Conservation (phyloP, 2,329 filamentous ascomycete species). For the Diaporthe ilicicola region DNA sequence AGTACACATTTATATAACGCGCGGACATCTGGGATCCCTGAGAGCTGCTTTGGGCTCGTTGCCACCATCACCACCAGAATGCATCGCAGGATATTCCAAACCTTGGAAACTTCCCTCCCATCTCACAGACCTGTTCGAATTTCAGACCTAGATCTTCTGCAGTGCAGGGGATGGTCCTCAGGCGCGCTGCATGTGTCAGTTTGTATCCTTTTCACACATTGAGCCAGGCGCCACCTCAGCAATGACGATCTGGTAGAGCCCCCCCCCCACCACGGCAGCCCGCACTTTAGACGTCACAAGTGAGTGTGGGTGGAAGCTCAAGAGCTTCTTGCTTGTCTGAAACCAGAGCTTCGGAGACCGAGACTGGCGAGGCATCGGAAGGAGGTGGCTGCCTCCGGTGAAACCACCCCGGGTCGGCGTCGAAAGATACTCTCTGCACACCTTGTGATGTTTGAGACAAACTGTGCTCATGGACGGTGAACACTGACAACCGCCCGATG, state of each 20-base stretch:
- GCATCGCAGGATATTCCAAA: too few relatives aligned
- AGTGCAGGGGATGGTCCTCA: neutral
- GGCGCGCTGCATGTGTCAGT: conserved; percentile 5
- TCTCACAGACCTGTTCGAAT: neutral
- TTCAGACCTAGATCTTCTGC: neutral
- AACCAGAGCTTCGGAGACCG: conserved; percentile 17
- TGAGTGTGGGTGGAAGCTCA: neutral
- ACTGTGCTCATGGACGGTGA: neutral
- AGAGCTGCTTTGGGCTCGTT: too few relatives aligned
- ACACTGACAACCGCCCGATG: neutral
- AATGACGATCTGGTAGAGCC: too few relatives aligned
- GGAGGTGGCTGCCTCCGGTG: conserved; percentile 18
- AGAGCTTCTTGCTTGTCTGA: conserved; percentile 15
- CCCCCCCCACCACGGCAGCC: conserved; percentile 4
- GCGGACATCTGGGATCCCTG: neutral
- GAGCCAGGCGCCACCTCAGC: neutral
- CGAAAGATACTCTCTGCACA: neutral
- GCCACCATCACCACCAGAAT: neutral
- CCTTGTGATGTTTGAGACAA: neutral
- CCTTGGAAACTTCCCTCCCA: neutral
- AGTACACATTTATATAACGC: too few relatives aligned
- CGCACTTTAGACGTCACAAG: conserved; percentile 1
- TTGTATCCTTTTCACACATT: neutral
- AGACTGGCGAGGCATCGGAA: neutral
- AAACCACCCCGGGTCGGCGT: neutral